Conservation (phyloP, 495 filamentous ascomycete genomes). For the Penicillium subrubescens region DNA sequence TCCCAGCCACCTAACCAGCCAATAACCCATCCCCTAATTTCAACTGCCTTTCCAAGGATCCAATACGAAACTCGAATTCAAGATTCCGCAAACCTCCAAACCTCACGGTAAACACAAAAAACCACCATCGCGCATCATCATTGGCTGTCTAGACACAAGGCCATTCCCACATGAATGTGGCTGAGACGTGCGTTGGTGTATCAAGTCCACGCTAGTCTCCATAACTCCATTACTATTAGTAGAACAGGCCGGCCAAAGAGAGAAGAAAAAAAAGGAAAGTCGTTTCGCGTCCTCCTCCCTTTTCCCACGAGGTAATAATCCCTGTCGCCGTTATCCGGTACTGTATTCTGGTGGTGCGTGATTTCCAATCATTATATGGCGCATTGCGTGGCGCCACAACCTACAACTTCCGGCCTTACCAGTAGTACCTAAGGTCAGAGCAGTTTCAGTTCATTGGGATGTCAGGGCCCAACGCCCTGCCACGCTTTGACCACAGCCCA, state of each 20-base stretch:
- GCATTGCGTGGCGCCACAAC: neutral
- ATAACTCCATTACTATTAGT: constrained; percentile 32
- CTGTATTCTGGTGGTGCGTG: too few species aligned
- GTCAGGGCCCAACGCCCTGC: constrained; percentile 12
- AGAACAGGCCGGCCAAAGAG: constrained; percentile 12
- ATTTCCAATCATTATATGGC: neutral
- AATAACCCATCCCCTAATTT: constrained; percentile 9
- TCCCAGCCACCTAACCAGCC: neutral
- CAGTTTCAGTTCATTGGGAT: neutral
- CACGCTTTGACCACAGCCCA: constrained; percentile 22
- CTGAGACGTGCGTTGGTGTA: constrained; percentile 34
- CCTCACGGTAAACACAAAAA: neutral
- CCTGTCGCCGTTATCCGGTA: too few species aligned
- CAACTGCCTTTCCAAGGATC: neutral
- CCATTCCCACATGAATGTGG: constrained; percentile 36
- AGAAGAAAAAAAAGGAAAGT: neutral
- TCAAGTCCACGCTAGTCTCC: constrained; percentile 31
- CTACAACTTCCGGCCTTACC: neutral
- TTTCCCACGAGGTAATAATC: neutral
- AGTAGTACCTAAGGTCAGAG: neutral
- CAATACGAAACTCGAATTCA: neutral
- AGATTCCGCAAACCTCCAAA: neutral
- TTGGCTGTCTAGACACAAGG: constrained; percentile 15
- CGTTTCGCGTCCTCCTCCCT: neutral
- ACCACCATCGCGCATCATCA: constrained; percentile 1